Evolutionary conservation across 139 green algal genomes (phyloP).

Genomic region (Coccomyxa sp.): DNA sequence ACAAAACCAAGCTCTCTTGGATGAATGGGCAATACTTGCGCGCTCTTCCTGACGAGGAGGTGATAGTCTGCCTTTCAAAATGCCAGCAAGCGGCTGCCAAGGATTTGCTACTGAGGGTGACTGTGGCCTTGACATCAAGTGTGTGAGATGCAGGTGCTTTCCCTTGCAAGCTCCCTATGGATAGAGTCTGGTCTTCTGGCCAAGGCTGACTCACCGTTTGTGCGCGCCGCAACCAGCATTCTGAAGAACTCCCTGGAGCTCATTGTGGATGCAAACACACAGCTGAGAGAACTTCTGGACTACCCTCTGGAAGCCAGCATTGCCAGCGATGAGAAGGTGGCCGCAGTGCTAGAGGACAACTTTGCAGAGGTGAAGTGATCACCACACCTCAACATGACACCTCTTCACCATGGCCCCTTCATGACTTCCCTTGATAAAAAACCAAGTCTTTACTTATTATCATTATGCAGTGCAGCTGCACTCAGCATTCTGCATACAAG

Average conservation of each 20-base stretch:
- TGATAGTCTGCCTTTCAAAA: background rate
- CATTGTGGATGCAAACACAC: conserved; percentile 52
- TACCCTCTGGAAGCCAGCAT: conserved; percentile 89
- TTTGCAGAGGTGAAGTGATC: conserved; percentile 55
- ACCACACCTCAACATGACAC: too few species aligned
- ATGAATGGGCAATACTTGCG: conserved; percentile 81
- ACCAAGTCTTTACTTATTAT: too few species aligned
- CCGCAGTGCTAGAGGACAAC: conserved; percentile 62
- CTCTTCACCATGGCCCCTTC: too few species aligned
- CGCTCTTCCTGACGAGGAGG: conserved; percentile 49
- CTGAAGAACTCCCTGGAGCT: conserved; percentile 56
- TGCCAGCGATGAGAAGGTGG: conserved; percentile 33
- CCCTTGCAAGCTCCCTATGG: conserved; percentile 34
- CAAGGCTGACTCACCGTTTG: conserved; percentile 51
- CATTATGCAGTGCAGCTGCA: too few species aligned
- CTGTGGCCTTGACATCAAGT: background rate
- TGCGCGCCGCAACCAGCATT: conserved; percentile 37
- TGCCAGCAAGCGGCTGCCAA: background rate
- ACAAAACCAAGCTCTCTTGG: conserved; percentile 83
- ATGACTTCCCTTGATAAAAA: too few species aligned
- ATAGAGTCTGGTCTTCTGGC: conserved; percentile 54
- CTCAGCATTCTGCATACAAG: too few species aligned
- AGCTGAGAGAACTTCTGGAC: conserved; percentile 64
- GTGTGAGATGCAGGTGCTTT: background rate
- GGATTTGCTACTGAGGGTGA: background rate